A percentile compares a stretch with the other conserved stretches of the same genome.
Conservation (phyloP, 2,329 filamentous ascomycete species). For the Tolypocladium endophyticum region DNA sequence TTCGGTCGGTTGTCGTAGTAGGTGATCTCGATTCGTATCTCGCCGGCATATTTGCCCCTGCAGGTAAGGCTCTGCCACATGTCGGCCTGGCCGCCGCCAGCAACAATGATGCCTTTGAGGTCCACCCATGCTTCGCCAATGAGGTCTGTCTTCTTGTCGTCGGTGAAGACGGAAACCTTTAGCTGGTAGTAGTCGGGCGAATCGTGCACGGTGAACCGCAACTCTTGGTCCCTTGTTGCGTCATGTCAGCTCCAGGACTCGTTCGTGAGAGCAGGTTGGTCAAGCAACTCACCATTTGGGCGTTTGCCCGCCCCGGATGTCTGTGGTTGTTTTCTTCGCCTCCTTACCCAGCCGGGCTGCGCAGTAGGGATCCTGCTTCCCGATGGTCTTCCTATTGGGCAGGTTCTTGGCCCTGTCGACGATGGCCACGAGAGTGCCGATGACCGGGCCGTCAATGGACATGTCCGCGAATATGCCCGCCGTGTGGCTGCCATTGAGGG, state of each 20-base stretch:
- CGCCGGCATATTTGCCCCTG: constrained; percentile 91
- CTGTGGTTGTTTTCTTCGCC: constrained; percentile 92
- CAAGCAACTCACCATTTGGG: constrained; percentile 64
- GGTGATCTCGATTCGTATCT: constrained; percentile 89
- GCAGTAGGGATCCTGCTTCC: constrained; percentile 97
- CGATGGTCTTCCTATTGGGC: constrained; percentile 92
- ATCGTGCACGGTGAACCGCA: constrained; percentile 92
- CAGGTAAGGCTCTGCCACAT: constrained; percentile 82
- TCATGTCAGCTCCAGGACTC: neutral
- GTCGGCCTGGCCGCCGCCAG: constrained; percentile 87
- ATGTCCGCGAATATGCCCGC: constrained; percentile 92
- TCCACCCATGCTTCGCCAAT: constrained; percentile 92
- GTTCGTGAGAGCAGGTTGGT: neutral
- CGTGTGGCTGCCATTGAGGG: constrained; percentile 61
- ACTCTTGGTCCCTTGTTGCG: constrained; percentile 75
- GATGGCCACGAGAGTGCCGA: constrained; percentile 85
- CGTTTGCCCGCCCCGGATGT: constrained; percentile 89
- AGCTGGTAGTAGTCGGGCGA: constrained; percentile 93
- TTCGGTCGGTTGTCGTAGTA: constrained; percentile 88
- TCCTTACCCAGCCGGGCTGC: constrained; percentile 90
- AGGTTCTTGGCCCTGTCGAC: constrained; percentile 95
- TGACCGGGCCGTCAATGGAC: constrained; percentile 82
- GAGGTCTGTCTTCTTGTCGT: constrained; percentile 94
- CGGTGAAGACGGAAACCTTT: constrained; percentile 94
- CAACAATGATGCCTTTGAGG: constrained; percentile 67